Evolutionary conservation across 306 rosid species (phyloP).

Genomic region (Alnus glutinosa): DNA sequence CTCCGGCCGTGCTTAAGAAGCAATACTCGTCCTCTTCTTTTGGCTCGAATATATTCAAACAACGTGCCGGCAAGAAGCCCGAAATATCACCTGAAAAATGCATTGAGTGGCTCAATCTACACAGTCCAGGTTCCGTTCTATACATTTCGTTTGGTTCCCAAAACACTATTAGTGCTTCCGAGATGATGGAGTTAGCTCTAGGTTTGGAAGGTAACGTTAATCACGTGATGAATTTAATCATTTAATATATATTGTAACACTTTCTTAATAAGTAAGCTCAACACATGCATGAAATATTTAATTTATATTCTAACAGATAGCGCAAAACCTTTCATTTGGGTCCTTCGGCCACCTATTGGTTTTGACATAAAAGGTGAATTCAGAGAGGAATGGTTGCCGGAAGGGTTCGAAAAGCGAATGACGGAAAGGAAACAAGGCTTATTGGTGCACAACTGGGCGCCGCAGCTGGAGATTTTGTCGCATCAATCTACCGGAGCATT

Average conservation of each 20-base stretch:
- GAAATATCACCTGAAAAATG: constrained; percentile 48
- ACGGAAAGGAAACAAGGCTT: constrained; percentile 40
- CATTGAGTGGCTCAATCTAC: constrained; percentile 53
- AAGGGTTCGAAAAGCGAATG: constrained; percentile 58
- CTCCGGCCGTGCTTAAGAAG: neutral
- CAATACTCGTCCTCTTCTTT: constrained; percentile 10
- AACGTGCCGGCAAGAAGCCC: constrained; percentile 44
- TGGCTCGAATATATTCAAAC: constrained; percentile 14
- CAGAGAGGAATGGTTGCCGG: constrained; percentile 57
- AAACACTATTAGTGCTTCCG: constrained; percentile 53
- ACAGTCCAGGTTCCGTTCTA: constrained; percentile 45
- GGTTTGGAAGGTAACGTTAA: constrained; percentile 50
- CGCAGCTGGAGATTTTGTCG: constrained; percentile 66
- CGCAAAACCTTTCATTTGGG: constrained; percentile 63
- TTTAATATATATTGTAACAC: too few species aligned
- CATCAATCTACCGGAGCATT: constrained; percentile 59
- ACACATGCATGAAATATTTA: too few species aligned
- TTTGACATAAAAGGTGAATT: constrained; percentile 49
- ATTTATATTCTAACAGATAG: constrained; percentile 14
- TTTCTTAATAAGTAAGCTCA: too few species aligned
- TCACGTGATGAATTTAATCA: too few species aligned
- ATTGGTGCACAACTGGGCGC: constrained; percentile 71
- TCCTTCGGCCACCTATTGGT: constrained; percentile 67
- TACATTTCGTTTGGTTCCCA: constrained; percentile 88
- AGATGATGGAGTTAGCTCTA: constrained; percentile 67